Conservation (phyloP, 179 eudicot genomes). For the Silene vulgaris region DNA sequence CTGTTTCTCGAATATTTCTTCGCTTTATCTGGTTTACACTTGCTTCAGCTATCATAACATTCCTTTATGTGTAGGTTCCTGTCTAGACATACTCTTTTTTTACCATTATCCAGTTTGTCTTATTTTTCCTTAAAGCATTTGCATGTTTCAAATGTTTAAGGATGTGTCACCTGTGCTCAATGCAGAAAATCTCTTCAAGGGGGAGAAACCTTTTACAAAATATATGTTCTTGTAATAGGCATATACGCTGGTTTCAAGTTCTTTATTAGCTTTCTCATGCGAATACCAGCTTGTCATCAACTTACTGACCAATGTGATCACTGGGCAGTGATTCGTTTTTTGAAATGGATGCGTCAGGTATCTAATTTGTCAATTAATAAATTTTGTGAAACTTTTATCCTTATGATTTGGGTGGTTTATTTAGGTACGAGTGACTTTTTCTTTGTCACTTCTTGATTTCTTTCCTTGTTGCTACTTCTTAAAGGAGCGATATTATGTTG, state of each 20-base stretch:
- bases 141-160: not conserved
- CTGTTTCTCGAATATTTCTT: constrained; percentile 74
- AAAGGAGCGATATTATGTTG: constrained; percentile 96
- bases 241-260: constrained; percentile 80
- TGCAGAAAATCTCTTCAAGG: constrained; percentile 78
- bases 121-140: not conserved
- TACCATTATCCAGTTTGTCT: not conserved
- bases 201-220: constrained; percentile 44
- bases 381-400: not conserved
- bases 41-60: constrained; percentile 67
- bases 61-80: constrained; percentile 78
- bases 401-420: not conserved
- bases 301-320: constrained; percentile 68
- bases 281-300: constrained; percentile 77
- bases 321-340: constrained; percentile 62
- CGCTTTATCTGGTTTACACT: constrained; percentile 69
- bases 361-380: not conserved
- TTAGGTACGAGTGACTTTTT: not conserved
- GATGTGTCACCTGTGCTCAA: constrained; percentile 21
- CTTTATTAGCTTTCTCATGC: constrained; percentile 68
- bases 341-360: constrained; percentile 99
- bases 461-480: constrained; percentile 22
- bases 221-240: constrained; percentile 62
- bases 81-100: constrained; percentile 10
- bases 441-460: constrained; percentile 1